Evolutionary conservation across 768 basidiomycete genomes (phyloP).

Genomic region (Boletus pseudo-olivaceus): DNA sequence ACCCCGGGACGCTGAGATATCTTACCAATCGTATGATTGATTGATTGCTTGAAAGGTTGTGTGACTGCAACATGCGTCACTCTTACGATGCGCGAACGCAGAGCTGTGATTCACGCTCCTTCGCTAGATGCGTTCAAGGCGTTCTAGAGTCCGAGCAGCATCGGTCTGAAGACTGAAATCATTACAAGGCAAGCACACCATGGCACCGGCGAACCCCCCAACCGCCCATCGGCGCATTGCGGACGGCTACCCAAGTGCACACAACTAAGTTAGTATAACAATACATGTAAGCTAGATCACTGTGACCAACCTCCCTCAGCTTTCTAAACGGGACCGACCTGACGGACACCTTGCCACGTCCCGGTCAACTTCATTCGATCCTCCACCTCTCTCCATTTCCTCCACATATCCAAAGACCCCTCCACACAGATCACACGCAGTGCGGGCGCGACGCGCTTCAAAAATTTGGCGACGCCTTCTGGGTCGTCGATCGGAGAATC

Average conservation of each 20-base stretch:
- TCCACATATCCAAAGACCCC: conserved; percentile 27
- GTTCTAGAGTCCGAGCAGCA: no score
- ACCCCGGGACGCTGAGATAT: no score
- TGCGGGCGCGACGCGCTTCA: conserved; percentile 21
- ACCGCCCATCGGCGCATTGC: not conserved
- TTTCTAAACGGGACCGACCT: no score
- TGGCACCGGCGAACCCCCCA: not conserved
- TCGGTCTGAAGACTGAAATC: not conserved
- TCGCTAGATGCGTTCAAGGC: no score
- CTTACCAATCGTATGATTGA: no score
- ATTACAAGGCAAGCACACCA: not conserved
- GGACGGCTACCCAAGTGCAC: not conserved
- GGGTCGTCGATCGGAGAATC: conserved; percentile 27
- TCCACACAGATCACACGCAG: conserved; percentile 26
- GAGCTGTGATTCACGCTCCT: no score
- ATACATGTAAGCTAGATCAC: conserved; percentile 4
- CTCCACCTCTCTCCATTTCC: conserved; percentile 28
- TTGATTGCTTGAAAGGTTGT: no score
- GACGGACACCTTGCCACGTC: not conserved
- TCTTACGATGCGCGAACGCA: no score
- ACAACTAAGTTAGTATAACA: not conserved
- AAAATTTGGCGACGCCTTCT: conserved; percentile 23
- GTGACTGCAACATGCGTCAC: no score
- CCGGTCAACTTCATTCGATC: conserved; percentile 16
- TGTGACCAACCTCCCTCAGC: no score